A percentile compares a stretch with the other conserved stretches of the same genome.
phyloP scores from a whole-genome alignment of 2,329 filamentous ascomycete genomes.

The Aspergillus tamarii region DNA sequence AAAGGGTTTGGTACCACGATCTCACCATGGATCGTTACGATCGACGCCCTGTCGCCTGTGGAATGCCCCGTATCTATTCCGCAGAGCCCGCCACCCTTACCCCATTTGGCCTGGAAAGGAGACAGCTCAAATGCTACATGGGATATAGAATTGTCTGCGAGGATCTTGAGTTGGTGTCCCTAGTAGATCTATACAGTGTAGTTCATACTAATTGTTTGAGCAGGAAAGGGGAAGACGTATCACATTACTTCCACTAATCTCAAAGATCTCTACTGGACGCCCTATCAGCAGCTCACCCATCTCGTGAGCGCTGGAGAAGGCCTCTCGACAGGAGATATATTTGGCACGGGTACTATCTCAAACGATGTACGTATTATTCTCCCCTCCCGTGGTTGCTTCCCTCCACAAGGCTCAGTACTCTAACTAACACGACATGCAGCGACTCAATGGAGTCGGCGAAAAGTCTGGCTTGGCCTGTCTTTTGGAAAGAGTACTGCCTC shows the following conservation, averaged over 20 bases:
- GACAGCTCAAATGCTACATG: not conserved
- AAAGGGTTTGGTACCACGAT: slow-evolving; percentile 64
- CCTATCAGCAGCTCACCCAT: not conserved
- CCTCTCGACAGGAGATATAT: not conserved
- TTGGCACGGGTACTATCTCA: not conserved
- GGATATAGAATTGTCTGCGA: not conserved
- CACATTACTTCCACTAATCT: not conserved
- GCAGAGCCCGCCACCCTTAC: not conserved
- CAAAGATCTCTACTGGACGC: not conserved
- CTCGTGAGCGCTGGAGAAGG: not conserved
- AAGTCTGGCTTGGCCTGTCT: not conserved
- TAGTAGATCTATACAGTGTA: not conserved
- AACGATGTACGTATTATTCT: not conserved
- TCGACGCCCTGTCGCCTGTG: not conserved
- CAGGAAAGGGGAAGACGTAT: not conserved
- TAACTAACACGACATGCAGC: not conserved
- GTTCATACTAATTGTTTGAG: not conserved
- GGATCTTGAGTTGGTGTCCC: not conserved
- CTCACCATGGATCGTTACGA: slow-evolving; percentile 57
- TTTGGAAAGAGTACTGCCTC: not conserved
- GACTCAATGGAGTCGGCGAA: not conserved
- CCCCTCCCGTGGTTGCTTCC: not conserved
- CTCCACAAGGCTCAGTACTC: not conserved
- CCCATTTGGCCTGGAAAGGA: not conserved
- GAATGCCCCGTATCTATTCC: not conserved